Percentiles rank a stretch among this genome's conserved stretches.
These are phyloP conservation scores for Backusella morwellensis DNA, from an alignment of 192 early-diverging fungal genomes.

Conservation along the genomic window DNA sequence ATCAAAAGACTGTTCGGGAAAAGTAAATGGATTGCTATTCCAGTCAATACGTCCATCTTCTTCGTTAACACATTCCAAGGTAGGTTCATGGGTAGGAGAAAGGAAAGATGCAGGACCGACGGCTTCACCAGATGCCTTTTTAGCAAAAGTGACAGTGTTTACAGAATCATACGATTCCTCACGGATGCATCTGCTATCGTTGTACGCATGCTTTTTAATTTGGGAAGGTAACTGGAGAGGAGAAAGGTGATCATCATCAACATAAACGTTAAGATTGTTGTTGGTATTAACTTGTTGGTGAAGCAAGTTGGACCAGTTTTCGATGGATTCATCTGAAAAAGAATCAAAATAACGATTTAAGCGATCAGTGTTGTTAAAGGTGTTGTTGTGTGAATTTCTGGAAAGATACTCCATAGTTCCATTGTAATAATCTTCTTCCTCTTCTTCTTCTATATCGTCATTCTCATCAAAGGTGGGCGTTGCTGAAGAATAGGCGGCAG, in stretches of 20 bases:
- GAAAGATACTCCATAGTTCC: background rate
- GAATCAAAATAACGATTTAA: conserved; percentile 12
- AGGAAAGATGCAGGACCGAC: conserved; percentile 9
- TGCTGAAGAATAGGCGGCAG: conserved; percentile 5
- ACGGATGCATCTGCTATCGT: background rate
- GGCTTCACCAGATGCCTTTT: background rate
- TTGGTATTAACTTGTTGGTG: background rate
- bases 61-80: background rate
- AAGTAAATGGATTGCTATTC: conserved; percentile 4
- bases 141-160: background rate
- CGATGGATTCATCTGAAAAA: background rate
- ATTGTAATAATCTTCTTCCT: background rate
- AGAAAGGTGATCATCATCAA: conserved; percentile 15
- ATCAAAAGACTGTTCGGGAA: background rate
- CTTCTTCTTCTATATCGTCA: background rate
- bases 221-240: conserved; percentile 29
- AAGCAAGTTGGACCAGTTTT: background rate
- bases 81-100: background rate
- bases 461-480: background rate
- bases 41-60: conserved; percentile 15
- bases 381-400: background rate
- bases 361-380: background rate
- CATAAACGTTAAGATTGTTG: background rate
- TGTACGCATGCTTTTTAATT: background rate
- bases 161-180: conserved; percentile 22